These are phyloP conservation scores for Pulveroboletus sp. DNA, from an alignment of 768 basidiomycete genomes.

Conservation along the genomic window DNA sequence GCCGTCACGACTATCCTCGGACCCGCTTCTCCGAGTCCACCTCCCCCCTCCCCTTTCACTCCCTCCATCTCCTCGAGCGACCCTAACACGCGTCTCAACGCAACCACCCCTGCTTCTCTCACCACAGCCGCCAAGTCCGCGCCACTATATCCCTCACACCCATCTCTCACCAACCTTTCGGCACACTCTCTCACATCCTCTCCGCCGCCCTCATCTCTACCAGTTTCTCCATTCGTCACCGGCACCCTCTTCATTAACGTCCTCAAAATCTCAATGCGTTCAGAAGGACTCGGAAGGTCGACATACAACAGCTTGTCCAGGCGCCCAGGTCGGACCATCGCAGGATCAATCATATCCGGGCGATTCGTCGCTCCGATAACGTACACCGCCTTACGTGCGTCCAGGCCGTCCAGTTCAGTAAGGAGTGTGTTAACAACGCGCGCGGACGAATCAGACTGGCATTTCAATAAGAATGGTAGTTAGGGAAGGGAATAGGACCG, in stretches of 20 bases:
- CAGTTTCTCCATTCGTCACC: conserved; percentile 24
- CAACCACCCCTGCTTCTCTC: conserved; percentile 85
- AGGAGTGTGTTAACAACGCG: conserved; percentile 89
- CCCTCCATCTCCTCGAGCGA: conserved; percentile 57
- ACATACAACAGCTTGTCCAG: conserved; percentile 93
- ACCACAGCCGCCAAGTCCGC: conserved; percentile 88
- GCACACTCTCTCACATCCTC: conserved; percentile 24
- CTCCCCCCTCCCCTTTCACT: conserved; percentile 7
- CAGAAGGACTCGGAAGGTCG: conserved; percentile 69
- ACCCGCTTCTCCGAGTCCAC: neutral
- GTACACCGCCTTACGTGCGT: conserved; percentile 80
- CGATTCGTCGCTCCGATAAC: conserved; percentile 94
- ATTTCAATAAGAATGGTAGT: too few relatives aligned
- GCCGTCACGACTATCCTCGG: neutral
- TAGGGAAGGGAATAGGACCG: neutral
- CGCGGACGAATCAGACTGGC: conserved; percentile 81
- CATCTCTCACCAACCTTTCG: conserved; percentile 48
- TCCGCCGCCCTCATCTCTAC: neutral
- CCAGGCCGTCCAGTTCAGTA: conserved; percentile 91
- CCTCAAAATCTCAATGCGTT: conserved; percentile 79
- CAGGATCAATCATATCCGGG: conserved; percentile 96
- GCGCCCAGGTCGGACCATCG: conserved; percentile 95
- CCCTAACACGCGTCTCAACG: conserved; percentile 65
- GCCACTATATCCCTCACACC: conserved; percentile 86
- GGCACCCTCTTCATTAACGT: conserved; percentile 74